Evolutionary conservation across 257 asterid species (phyloP).

Genomic region (Gentiana straminea): DNA sequence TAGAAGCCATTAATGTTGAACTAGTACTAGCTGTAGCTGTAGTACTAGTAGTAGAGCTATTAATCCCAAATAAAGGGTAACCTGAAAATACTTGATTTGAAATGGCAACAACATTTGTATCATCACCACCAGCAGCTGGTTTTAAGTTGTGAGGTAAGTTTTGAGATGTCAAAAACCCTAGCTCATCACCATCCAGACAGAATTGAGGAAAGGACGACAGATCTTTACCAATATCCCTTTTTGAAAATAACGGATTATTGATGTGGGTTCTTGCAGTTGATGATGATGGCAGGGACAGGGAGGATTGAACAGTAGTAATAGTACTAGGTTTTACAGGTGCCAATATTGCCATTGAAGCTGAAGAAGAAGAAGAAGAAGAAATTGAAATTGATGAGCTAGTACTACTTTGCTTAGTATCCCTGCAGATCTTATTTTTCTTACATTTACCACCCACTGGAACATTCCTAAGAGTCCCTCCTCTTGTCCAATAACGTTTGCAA

Average conservation of each 20-base stretch:
- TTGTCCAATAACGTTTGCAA: slow-evolving; percentile 81
- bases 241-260: slow-evolving; percentile 15
- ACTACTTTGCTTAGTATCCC: slow-evolving; percentile 1
- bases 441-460: slow-evolving; percentile 73
- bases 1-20: slow-evolving; percentile 18
- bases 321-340: slow-evolving; percentile 13
- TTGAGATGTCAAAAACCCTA: slow-evolving; percentile 12
- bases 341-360: not conserved
- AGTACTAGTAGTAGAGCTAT: too few relatives aligned
- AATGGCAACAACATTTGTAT: slow-evolving; percentile 4
- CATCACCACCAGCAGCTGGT: not conserved
- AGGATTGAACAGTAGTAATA: not conserved
- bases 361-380: slow-evolving; percentile 1
- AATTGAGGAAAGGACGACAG: slow-evolving; percentile 6
- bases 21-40: slow-evolving; percentile 1
- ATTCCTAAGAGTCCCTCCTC: slow-evolving; percentile 70
- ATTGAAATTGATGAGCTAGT: not conserved
- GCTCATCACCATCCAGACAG: slow-evolving; percentile 10
- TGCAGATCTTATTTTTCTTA: slow-evolving; percentile 36
- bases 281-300: slow-evolving; percentile 12
- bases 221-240: not conserved
- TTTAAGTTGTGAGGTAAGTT: slow-evolving; percentile 1
- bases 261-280: not conserved
- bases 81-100: slow-evolving; percentile 14
- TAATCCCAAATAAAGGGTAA: slow-evolving; percentile 6